Percentiles rank a stretch among this genome's conserved stretches.
Conservation (phyloP, 257 asterid genomes). For the Solanum chaucha region DNA sequence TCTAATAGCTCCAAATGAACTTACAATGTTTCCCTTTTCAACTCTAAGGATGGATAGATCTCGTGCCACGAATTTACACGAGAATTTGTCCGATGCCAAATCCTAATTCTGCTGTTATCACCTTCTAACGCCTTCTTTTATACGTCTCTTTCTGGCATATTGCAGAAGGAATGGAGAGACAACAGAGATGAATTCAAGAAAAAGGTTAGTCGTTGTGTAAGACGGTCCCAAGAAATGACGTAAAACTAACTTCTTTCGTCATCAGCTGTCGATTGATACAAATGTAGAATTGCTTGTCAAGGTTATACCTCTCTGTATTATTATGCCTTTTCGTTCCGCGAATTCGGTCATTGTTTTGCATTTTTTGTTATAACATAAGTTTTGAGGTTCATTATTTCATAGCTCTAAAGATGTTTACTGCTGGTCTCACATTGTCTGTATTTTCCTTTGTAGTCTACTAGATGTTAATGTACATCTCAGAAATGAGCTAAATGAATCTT, state of each 20-base stretch:
- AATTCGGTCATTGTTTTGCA: neutral
- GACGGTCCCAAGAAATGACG: conserved; percentile 76
- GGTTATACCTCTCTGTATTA: neutral
- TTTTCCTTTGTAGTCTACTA: neutral
- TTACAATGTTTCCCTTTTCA: too few species aligned
- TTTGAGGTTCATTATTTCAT: neutral
- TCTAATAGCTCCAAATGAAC: too few species aligned
- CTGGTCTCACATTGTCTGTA: neutral
- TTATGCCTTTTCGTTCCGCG: neutral
- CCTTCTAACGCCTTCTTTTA: neutral
- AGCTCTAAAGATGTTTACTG: neutral
- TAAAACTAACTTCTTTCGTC: neutral
- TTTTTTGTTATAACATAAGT: neutral
- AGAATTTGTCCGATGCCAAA: too few species aligned
- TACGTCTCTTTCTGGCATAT: neutral
- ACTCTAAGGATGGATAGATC: too few species aligned
- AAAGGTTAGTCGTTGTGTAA: conserved; percentile 86
- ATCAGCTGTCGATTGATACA: neutral
- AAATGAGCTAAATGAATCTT: neutral
- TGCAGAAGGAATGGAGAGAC: conserved; percentile 99
- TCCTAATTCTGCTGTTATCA: neutral
- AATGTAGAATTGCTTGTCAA: neutral
- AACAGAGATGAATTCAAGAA: conserved; percentile 82
- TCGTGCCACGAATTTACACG: too few species aligned
- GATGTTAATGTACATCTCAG: neutral